Base-by-base conservation (phyloP, 257 asterid genomes). In the Solanum chiquidenum region DNA sequence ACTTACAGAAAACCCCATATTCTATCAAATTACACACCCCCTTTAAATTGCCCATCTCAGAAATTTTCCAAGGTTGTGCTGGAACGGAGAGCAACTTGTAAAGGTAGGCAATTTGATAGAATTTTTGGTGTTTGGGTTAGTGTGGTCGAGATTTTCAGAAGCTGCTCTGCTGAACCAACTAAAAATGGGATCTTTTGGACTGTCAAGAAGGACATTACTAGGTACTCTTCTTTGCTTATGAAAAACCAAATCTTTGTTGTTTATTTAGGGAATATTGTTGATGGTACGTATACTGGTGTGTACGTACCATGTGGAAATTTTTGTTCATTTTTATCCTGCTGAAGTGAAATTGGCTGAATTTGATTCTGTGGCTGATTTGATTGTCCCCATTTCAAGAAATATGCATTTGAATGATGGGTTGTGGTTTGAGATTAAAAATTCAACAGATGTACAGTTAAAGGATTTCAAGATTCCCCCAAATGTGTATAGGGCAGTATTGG, bases 101-200 rank as follows among this genome's bases (percentile, higher is more conserved):
- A 91, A 82, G 98, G 98, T 38, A 83, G 96, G 46, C 96, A 95
- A 85, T 95, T 95, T 87, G 98, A 96, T 77, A 68, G 98, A 10
- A 94, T 95, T 49, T 95, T 96, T 84, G 98, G 98, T 31, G 90
- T 95, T 79, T 96, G 98, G 98, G 89, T 96, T 35, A 92, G 96
- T 74, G 98, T 98, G 77, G 98, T 93, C 42, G 98, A 96, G 94
- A 82, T 96, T 37, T 91, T 96, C 27, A 89, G 98, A 35, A 94
- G 96, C 88, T 96, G 98, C 87, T 91, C 98, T n/a, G 98, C 95
- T 23, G 99, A 96, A 89, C 99, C 92, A 29, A 89, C 40, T 60
- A 46, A 85, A 18, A 86, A 76, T 64, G 92, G 92, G 38, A 95
- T 91, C 84, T 84, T 93, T 27, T 94, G 98, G 98, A 91, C 95